These are phyloP conservation scores for Fusarium fujikuroi DNA, from an alignment of 2,329 filamentous ascomycete species.

Conservation along the genomic window DNA sequence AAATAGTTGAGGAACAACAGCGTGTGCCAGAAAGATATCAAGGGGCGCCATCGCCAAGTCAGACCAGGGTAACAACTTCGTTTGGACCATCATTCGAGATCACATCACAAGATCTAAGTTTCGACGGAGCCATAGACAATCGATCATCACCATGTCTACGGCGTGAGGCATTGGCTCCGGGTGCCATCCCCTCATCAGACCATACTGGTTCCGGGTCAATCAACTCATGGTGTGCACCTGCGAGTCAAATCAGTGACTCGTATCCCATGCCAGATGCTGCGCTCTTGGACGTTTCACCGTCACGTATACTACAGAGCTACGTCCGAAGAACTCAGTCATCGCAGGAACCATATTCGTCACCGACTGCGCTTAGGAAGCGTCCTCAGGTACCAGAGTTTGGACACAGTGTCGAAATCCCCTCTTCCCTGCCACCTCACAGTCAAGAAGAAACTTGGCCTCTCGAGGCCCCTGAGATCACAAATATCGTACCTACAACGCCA, in stretches of 20 bases:
- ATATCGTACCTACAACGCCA: conserved; percentile 45
- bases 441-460: conserved; percentile 15
- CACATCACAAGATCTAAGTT: conserved; percentile 57
- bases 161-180: background rate
- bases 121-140: conserved; percentile 58
- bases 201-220: conserved; percentile 36
- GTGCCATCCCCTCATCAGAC: conserved; percentile 12
- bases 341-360: conserved; percentile 37
- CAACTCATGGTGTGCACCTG: conserved; percentile 55
- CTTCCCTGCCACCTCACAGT: conserved; percentile 39
- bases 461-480: background rate
- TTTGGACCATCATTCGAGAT: conserved; percentile 42
- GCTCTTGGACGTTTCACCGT: conserved; percentile 56
- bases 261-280: conserved; percentile 53
- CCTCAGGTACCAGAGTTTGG: background rate
- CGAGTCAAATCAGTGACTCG: conserved; percentile 66
- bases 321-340: conserved; percentile 48
- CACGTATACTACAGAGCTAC: conserved; percentile 61
- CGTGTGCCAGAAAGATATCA: background rate
- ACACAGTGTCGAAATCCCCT: conserved; percentile 33
- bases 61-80: conserved; percentile 17
- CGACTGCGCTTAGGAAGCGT: conserved; percentile 8
- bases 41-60: conserved; percentile 16
- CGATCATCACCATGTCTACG: conserved; percentile 48
- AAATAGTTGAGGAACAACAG: background rate